Evolutionary conservation across 768 basidiomycete species (phyloP).

Genomic region (Tulasnella sp.): DNA sequence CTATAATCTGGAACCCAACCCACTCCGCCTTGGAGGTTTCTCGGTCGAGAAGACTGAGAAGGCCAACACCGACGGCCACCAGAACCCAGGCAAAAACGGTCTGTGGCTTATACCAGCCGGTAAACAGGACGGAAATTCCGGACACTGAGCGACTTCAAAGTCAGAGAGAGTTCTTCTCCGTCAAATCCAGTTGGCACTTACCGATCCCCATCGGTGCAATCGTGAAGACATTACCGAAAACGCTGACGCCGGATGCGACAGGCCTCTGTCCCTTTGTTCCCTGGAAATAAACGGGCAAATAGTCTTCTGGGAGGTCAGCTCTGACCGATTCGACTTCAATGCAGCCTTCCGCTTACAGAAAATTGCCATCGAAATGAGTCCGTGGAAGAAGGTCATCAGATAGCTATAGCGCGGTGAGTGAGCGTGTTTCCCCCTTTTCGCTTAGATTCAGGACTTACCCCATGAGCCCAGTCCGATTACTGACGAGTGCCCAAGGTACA

Average conservation of each 20-base stretch:
- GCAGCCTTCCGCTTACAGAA: slow-evolving; percentile 13
- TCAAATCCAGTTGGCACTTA: not conserved
- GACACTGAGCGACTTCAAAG: not conserved
- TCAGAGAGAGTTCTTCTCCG: not conserved
- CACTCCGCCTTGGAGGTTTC: slow-evolving; percentile 9
- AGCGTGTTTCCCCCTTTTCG: not conserved
- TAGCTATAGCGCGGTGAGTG: slow-evolving; percentile 12
- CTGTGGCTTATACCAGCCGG: slow-evolving; percentile 34
- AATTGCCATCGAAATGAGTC: slow-evolving; percentile 4
- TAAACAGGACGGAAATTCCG: not conserved
- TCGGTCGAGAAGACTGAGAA: slow-evolving; percentile 27
- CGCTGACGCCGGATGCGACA: slow-evolving; percentile 34
- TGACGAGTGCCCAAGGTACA: slow-evolving; percentile 30
- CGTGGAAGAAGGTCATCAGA: slow-evolving; percentile 28
- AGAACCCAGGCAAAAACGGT: slow-evolving; percentile 35
- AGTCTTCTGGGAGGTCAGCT: slow-evolving; percentile 17
- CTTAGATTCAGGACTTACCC: slow-evolving; percentile 24
- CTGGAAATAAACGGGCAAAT: slow-evolving; percentile 30
- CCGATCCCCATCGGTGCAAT: slow-evolving; percentile 36
- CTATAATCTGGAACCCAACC: slow-evolving; percentile 20
- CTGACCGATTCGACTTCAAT: not conserved
- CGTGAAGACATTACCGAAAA: slow-evolving; percentile 35
- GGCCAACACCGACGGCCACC: slow-evolving; percentile 32
- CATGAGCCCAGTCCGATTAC: slow-evolving; percentile 31
- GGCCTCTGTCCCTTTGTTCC: slow-evolving; percentile 36